phyloP scores from a whole-genome alignment of 2,329 filamentous ascomycete species.

The Ophiostoma quercus region DNA sequence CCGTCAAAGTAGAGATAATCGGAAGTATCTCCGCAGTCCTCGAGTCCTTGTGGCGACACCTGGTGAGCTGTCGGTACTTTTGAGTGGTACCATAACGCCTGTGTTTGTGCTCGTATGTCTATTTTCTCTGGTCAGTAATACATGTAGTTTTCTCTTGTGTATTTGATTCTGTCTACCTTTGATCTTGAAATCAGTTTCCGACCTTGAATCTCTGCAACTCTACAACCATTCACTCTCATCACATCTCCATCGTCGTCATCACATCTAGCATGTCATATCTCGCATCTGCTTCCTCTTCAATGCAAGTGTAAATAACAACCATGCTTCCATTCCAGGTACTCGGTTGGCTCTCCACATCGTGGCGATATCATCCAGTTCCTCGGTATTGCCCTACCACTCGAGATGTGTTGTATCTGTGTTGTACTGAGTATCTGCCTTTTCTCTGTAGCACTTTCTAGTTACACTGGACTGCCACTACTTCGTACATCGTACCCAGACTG shows the following conservation, averaged over 20 bases:
- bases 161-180: too few relatives aligned
- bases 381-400: not conserved
- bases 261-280: not conserved
- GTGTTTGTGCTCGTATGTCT: not conserved
- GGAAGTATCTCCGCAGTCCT: too few relatives aligned
- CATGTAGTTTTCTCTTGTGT: too few relatives aligned
- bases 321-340: not conserved
- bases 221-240: too few relatives aligned
- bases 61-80: not conserved
- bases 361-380: slow-evolving; percentile 5
- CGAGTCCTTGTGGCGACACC: too few relatives aligned
- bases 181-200: too few relatives aligned
- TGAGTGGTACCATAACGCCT: not conserved
- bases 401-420: not conserved
- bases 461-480: not conserved
- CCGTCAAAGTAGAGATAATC: too few relatives aligned
- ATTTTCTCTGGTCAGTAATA: not conserved
- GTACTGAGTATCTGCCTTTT: not conserved
- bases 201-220: too few relatives aligned
- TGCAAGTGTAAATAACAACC: slow-evolving; percentile 2
- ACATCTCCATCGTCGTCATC: not conserved
- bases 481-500: not conserved
- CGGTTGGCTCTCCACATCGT: slow-evolving; percentile 2
- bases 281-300: not conserved
- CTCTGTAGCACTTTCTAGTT: not conserved